These are phyloP conservation scores for Leccinum truebloodii DNA, from an alignment of 768 basidiomycete species.

Conservation along the genomic window DNA sequence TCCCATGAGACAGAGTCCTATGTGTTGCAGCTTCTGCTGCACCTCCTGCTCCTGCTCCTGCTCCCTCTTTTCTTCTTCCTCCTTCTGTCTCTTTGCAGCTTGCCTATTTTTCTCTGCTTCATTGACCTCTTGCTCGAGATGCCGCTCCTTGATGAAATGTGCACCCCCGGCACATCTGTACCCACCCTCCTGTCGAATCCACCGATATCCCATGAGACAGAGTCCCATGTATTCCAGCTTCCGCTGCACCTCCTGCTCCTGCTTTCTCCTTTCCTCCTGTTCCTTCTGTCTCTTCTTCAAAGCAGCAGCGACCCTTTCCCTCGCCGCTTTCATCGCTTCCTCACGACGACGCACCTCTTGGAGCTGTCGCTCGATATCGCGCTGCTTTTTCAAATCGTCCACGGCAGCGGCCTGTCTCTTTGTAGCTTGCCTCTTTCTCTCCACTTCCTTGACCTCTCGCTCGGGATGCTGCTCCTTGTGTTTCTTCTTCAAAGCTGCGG, in stretches of 20 bases:
- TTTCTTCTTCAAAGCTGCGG: too few relatives aligned
- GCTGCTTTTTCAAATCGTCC: too few relatives aligned
- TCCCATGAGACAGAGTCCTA: conserved; percentile 53
- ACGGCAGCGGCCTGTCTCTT: too few relatives aligned
- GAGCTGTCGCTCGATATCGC: conserved; percentile 16
- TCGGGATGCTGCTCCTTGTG: too few relatives aligned
- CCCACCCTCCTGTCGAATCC: conserved; percentile 43
- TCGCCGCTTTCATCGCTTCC: neutral
- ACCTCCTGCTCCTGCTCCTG: conserved; percentile 21
- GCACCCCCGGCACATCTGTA: conserved; percentile 50
- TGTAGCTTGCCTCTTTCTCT: too few relatives aligned
- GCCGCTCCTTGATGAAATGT: conserved; percentile 40
- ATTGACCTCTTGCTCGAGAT: conserved; percentile 22
- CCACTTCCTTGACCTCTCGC: too few relatives aligned
- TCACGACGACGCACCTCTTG: conserved; percentile 34
- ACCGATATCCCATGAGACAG: conserved; percentile 46
- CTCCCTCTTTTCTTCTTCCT: conserved; percentile 22
- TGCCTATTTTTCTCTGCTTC: conserved; percentile 13
- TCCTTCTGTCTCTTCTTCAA: neutral
- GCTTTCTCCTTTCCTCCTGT: conserved; percentile 18
- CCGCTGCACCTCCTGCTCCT: conserved; percentile 39
- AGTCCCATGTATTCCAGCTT: conserved; percentile 49
- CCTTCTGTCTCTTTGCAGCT: conserved; percentile 9
- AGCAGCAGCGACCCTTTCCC: neutral
- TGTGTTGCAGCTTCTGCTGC: conserved; percentile 44